Evolutionary conservation across 2,329 filamentous ascomycete species (phyloP).

Genomic region (Bipolaris zeicola): DNA sequence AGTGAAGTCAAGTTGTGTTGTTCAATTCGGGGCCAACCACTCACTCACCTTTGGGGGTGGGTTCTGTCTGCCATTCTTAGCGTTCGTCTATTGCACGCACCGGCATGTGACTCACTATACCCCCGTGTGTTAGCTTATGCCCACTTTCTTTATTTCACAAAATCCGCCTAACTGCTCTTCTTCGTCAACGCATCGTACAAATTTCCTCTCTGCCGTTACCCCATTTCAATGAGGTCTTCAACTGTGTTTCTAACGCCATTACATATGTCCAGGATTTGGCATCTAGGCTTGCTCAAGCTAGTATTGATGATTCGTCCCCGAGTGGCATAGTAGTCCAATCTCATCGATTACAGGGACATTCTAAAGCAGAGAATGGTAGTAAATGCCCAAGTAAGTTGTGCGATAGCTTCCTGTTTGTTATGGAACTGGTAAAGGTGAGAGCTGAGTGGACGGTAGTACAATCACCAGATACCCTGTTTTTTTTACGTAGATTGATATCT

Average conservation of each 20-base stretch:
- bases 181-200: background rate
- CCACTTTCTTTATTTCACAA: background rate
- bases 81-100: no score
- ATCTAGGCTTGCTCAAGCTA: background rate
- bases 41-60: background rate
- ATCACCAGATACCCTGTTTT: background rate
- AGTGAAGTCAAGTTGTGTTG: background rate
- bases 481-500: background rate
- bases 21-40: background rate
- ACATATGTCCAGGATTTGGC: background rate
- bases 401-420: background rate
- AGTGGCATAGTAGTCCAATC: background rate
- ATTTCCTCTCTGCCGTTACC: background rate
- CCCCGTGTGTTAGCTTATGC: background rate
- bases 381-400: background rate
- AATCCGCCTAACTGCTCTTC: background rate
- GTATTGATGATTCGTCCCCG: background rate
- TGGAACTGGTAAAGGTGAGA: background rate
- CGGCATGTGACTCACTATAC: background rate
- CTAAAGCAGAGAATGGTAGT: background rate
- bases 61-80: background rate
- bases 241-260: background rate
- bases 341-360: no score
- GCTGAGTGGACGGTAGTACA: background rate
- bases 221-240: background rate